Percentiles rank a stretch among this genome's conserved stretches.
phyloP scores from a whole-genome alignment of 1,284 basidiomycete species.

The Anthracocystis walkeri region DNA sequence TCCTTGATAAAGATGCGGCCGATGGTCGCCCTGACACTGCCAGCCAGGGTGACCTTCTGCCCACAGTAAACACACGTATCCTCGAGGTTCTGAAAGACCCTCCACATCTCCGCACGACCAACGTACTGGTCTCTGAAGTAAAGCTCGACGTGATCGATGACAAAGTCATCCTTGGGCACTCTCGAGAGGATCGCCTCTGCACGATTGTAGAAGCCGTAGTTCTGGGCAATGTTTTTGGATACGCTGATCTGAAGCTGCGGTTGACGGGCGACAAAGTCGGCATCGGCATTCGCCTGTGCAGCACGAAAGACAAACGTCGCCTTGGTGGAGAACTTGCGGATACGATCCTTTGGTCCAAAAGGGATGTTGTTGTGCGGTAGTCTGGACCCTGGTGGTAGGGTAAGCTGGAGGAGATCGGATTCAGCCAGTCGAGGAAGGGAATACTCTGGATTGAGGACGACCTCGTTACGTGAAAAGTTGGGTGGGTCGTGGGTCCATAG shows the following conservation, averaged over 20 bases:
- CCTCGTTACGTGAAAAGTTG: slow-evolving; percentile 63
- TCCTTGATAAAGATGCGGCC: slow-evolving; percentile 66
- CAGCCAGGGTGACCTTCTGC: slow-evolving; percentile 63
- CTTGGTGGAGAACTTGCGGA: slow-evolving; percentile 27
- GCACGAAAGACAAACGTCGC: slow-evolving; percentile 61
- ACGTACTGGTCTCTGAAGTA: slow-evolving; percentile 69
- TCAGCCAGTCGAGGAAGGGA: slow-evolving; percentile 58
- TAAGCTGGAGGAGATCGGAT: slow-evolving; percentile 60
- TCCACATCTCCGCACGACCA: slow-evolving; percentile 69
- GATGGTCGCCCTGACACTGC: slow-evolving; percentile 65
- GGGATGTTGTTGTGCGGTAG: slow-evolving; percentile 30
- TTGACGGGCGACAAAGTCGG: slow-evolving; percentile 54
- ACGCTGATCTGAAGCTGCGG: slow-evolving; percentile 64
- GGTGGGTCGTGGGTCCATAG: slow-evolving; percentile 68
- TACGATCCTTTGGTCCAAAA: slow-evolving; percentile 39
- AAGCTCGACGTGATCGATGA: slow-evolving; percentile 68
- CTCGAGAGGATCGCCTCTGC: slow-evolving; percentile 56
- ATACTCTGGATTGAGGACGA: slow-evolving; percentile 65
- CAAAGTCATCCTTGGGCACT: slow-evolving; percentile 51
- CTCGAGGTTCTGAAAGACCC: slow-evolving; percentile 59
- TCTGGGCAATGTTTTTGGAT: slow-evolving; percentile 54
- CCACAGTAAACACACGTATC: slow-evolving; percentile 69
- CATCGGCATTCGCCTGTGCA: slow-evolving; percentile 53
- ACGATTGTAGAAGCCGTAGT: slow-evolving; percentile 62
- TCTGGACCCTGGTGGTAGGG: slow-evolving; percentile 28